Evolutionary conservation across 768 basidiomycete genomes (phyloP).

Genomic region (Holtermanniella nyarrowii): DNA sequence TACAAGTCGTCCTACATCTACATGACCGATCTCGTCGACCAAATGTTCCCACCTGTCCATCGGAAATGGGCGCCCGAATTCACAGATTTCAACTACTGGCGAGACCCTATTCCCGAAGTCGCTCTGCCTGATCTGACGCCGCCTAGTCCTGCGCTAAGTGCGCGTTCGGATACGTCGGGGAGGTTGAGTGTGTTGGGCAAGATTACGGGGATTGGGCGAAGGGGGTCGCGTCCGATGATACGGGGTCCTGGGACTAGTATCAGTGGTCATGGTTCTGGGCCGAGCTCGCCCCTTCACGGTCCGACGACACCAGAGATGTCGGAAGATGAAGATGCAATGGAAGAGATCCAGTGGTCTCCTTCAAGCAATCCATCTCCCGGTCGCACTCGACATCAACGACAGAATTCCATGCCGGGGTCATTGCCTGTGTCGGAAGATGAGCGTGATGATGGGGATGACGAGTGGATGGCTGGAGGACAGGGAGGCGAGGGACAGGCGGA

Average conservation of each 20-base stretch:
- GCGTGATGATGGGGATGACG: constrained; percentile 22
- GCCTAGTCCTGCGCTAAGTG: constrained; percentile 87
- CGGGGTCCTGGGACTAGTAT: constrained; percentile 12
- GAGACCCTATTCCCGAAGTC: constrained; percentile 64
- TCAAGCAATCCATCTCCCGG: background rate
- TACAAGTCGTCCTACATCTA: constrained; percentile 98
- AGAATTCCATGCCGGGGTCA: background rate
- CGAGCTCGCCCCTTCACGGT: constrained; percentile 59
- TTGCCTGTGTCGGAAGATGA: background rate
- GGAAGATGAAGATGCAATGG: constrained; percentile 44
- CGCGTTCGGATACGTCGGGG: constrained; percentile 64
- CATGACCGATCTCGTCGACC: constrained; percentile 98
- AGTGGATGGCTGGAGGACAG: constrained; percentile 26
- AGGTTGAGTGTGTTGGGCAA: constrained; percentile 40
- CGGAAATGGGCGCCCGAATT: constrained; percentile 76
- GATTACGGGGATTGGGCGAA: constrained; percentile 35
- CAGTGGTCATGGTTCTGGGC: constrained; percentile 41
- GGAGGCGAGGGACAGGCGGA: constrained; percentile 48
- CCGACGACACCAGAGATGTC: constrained; percentile 48
- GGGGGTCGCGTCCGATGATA: constrained; percentile 31
- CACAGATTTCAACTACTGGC: constrained; percentile 98
- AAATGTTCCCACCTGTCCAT: constrained; percentile 96
- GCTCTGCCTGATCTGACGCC: constrained; percentile 50
- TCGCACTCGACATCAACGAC: background rate
- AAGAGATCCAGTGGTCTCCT: constrained; percentile 13